Evolutionary conservation across 352 stramenopile genomes (phyloP).

Genomic region (Aphanomyces euteiches): DNA sequence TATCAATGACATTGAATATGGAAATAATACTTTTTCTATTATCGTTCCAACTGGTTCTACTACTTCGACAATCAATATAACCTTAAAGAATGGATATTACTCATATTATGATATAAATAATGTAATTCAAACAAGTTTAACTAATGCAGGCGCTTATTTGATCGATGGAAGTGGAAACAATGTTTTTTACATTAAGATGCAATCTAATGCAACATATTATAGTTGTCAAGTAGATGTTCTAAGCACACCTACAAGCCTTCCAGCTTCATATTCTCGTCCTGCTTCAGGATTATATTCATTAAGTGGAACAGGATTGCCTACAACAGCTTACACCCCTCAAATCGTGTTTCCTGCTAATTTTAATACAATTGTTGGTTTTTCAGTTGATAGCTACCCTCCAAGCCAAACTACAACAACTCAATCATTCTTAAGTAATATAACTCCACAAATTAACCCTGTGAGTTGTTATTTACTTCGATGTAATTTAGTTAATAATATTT

Average conservation of each 20-base stretch:
- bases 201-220: background rate
- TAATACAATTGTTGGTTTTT: conserved; percentile 2
- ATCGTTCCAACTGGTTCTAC: background rate
- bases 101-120: background rate
- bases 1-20: background rate
- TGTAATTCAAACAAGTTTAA: too few species aligned
- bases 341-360: background rate
- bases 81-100: background rate
- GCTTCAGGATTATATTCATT: background rate
- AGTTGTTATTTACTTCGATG: background rate
- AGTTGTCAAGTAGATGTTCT: background rate
- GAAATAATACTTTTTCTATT: background rate
- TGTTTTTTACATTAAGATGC: background rate
- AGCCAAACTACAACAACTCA: background rate
- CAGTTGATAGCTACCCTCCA: background rate
- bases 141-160: background rate
- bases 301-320: background rate
- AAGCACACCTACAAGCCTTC: background rate
- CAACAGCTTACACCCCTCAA: background rate
- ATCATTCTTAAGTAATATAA: conserved; percentile 2
- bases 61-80: background rate
- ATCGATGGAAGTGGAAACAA: background rate
- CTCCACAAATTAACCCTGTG: background rate
- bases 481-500: conserved; percentile 9
- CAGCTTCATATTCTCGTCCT: background rate